These are phyloP conservation scores for Vigna nakashimae DNA, from an alignment of 306 rosid species.

Conservation along the genomic window DNA sequence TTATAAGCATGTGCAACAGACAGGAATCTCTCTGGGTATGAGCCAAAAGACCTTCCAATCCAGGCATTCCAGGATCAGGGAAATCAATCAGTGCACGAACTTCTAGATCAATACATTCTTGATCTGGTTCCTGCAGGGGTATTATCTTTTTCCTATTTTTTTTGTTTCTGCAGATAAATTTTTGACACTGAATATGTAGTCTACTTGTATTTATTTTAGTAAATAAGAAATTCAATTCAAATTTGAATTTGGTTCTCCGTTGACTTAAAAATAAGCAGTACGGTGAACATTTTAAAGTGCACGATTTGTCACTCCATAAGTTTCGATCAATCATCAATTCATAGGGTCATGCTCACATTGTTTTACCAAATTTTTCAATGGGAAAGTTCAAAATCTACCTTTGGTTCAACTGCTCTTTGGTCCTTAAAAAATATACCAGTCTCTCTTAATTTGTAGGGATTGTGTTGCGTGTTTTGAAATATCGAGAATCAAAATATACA, in stretches of 20 bases:
- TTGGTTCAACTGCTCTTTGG: slow-evolving; percentile 17
- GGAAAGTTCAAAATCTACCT: not conserved
- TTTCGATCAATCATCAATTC: slow-evolving; percentile 24
- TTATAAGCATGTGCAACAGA: slow-evolving; percentile 47
- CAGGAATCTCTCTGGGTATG: slow-evolving; percentile 41
- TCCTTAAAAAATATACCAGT: slow-evolving; percentile 26
- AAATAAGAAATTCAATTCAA: slow-evolving; percentile 11
- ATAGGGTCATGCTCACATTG: not conserved
- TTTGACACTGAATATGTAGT: not conserved
- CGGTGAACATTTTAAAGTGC: not conserved
- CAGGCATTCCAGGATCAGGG: slow-evolving; percentile 53
- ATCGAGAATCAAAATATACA: too few relatives aligned
- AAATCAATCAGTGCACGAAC: slow-evolving; percentile 52
- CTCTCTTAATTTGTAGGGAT: slow-evolving; percentile 6
- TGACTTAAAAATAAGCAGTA: not conserved
- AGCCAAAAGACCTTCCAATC: slow-evolving; percentile 41
- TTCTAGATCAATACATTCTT: slow-evolving; percentile 64
- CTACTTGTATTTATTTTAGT: slow-evolving; percentile 13
- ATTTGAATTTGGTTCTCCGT: slow-evolving; percentile 15
- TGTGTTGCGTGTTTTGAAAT: not conserved
- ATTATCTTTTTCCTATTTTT: slow-evolving; percentile 37
- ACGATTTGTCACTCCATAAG: not conserved
- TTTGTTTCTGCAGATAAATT: slow-evolving; percentile 24
- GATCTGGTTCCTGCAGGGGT: slow-evolving; percentile 68
- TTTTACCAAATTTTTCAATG: slow-evolving; percentile 7